Base-by-base conservation (phyloP, 202 grass and related monocot species). In the Setaria italica region DNA sequence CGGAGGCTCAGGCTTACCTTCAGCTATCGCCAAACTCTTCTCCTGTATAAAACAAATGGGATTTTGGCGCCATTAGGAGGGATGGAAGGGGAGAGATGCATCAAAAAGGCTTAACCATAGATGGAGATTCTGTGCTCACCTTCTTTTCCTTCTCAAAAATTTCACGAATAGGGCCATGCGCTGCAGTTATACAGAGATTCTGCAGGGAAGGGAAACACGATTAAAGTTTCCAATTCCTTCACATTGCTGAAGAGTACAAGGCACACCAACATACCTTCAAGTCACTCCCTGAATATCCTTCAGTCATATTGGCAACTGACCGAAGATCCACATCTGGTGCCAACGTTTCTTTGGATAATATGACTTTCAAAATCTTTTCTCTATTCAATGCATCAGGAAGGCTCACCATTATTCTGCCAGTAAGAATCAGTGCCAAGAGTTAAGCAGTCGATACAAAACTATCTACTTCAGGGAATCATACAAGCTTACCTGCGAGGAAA, bases 271-370 rank as follows among this genome's bases (percentile, higher is more conserved):
- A 34, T 77, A 94, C 92, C 85, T 92, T 97, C 84, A 97, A 86
- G 75, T 94, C 92, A 76, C 92, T 94, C 75, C 92, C 92, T 57
- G 95, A 97, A 84, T 90, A 97, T 83, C 92, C 90, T 79, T 91
- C 88, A 68, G 92, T 91, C 86, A 82, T 92, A 77, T 89, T 94
- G 47, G 95, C 88, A 86, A 94, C 65, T 11, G 19, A 73, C 77
- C 88, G 33, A 25, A 92, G 47, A 88, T 86, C 72, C n/a, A 94
- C 81, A 87, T 90, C 79, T 69, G 84, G 19, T 16, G 88, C 78
- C 50, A 97, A 72, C 2, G 72, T 76, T 89, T 94, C 95, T 82
- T 94, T 89, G 55, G 78, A 84, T 49, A 97, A 77, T 82, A 94
- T 89, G 55, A 91, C 86, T 80, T 73, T 89, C 53, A 94, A 65